A percentile compares a stretch with the other conserved stretches of the same genome.
Conservation (phyloP, 257 asterid genomes). For the Solanum pennellii region DNA sequence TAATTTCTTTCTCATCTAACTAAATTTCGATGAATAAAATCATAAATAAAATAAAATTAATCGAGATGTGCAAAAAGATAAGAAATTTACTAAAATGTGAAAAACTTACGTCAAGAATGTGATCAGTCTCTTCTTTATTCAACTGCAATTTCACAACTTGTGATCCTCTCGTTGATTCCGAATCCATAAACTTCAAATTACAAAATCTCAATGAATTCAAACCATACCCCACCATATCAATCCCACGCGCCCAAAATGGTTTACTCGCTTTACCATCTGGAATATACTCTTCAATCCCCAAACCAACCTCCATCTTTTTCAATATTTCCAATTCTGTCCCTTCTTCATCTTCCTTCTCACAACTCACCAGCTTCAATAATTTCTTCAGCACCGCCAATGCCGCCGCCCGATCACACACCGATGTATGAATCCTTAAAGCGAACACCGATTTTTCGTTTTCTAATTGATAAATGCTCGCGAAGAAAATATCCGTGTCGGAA, state of each 20-base stretch:
- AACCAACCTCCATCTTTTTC: conserved; percentile 20
- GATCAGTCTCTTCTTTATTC: conserved; percentile 33
- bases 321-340: conserved; percentile 12
- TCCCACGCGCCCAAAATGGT: conserved; percentile 85
- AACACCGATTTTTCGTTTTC: conserved; percentile 26
- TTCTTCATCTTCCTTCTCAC: neutral
- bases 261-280: conserved; percentile 59
- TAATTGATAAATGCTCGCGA: conserved; percentile 44
- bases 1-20: neutral
- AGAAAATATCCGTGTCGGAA: conserved; percentile 28
- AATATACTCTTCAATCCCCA: conserved; percentile 60
- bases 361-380: conserved; percentile 24
- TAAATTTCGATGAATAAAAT: too few species aligned
- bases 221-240: conserved; percentile 74
- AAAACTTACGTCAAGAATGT: conserved; percentile 52
- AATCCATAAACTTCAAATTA: conserved; percentile 40
- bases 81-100: too few species aligned
- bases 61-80: too few species aligned
- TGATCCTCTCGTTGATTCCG: conserved; percentile 40
- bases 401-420: conserved; percentile 62
- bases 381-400: conserved; percentile 54
- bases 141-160: conserved; percentile 52
- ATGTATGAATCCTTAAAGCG: conserved; percentile 65
- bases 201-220: conserved; percentile 62
- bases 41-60: too few species aligned